Evolutionary conservation across 345 rosid genomes (phyloP).

Genomic region (Hibiscus tridactylites): DNA sequence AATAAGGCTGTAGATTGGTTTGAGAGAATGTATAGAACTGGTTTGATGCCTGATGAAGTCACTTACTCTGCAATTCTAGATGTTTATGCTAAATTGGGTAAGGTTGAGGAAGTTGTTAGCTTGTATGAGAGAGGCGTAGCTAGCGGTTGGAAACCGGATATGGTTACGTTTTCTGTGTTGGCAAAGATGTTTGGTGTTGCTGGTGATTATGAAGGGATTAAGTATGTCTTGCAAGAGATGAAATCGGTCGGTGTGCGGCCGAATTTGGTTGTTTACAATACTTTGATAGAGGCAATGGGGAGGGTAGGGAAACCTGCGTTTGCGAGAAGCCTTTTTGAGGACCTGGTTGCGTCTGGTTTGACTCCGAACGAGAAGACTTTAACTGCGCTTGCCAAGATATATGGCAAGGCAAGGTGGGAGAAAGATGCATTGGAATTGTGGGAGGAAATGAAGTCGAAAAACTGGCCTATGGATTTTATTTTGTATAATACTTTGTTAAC

Average conservation of each 20-base stretch:
- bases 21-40: conserved; percentile 83
- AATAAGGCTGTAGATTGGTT: conserved; percentile 88
- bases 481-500: conserved; percentile 78
- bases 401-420: conserved; percentile 90
- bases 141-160: conserved; percentile 88
- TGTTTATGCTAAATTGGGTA: conserved; percentile 75
- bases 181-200: conserved; percentile 91
- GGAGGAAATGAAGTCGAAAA: conserved; percentile 61
- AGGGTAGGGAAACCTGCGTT: conserved; percentile 83
- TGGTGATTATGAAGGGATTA: conserved; percentile 87
- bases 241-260: conserved; percentile 67
- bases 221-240: conserved; percentile 86
- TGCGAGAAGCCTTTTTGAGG: conserved; percentile 73
- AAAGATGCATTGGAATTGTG: conserved; percentile 68
- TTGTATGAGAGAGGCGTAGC: conserved; percentile 88
- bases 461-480: conserved; percentile 83
- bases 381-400: conserved; percentile 72
- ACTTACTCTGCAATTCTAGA: conserved; percentile 79
- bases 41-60: conserved; percentile 92
- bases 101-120: conserved; percentile 75
- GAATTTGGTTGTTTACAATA: conserved; percentile 72
- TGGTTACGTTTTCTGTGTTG: conserved; percentile 65
- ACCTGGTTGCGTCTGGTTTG: conserved; percentile 64
- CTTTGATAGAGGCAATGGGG: conserved; percentile 80
- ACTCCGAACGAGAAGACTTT: conserved; percentile 71